These are phyloP conservation scores for Podila verticillata DNA, from an alignment of 192 early-diverging fungal genomes.

Conservation along the genomic window DNA sequence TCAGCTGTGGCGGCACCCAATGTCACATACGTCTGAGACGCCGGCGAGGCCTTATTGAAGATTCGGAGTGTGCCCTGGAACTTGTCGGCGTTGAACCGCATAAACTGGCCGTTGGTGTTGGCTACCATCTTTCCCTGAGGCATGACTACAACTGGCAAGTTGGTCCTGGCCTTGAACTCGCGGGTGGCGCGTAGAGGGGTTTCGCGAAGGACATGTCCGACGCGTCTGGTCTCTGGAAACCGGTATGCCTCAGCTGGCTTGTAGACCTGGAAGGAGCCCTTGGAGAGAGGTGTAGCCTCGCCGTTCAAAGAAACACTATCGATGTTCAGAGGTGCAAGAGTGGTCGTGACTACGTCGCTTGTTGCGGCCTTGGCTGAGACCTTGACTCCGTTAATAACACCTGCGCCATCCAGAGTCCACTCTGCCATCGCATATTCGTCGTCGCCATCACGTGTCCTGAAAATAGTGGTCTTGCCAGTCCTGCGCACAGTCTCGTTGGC, in stretches of 20 bases:
- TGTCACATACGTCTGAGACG: constrained; percentile 44
- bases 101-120: constrained; percentile 40
- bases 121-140: constrained; percentile 47
- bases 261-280: constrained; percentile 45
- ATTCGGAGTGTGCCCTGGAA: constrained; percentile 54
- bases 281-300: constrained; percentile 41
- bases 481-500: constrained; percentile 6
- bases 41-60: constrained; percentile 54
- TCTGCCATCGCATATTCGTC: constrained; percentile 49
- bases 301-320: constrained; percentile 27
- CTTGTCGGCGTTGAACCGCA: constrained; percentile 45
- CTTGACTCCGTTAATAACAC: constrained; percentile 49
- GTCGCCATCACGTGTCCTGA: constrained; percentile 7
- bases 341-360: constrained; percentile 21
- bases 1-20: constrained; percentile 34
- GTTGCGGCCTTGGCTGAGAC: constrained; percentile 44
- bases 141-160: constrained; percentile 21
- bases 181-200: constrained; percentile 37
- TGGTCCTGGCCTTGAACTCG: constrained; percentile 48
- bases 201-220: constrained; percentile 31
- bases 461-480: constrained; percentile 29
- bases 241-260: constrained; percentile 48
- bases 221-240: constrained; percentile 45
- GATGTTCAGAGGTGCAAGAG: constrained; percentile 37
- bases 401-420: constrained; percentile 49